These are phyloP conservation scores for Neurospora cerealis DNA, from an alignment of 495 filamentous ascomycete genomes.

Conservation along the genomic window DNA sequence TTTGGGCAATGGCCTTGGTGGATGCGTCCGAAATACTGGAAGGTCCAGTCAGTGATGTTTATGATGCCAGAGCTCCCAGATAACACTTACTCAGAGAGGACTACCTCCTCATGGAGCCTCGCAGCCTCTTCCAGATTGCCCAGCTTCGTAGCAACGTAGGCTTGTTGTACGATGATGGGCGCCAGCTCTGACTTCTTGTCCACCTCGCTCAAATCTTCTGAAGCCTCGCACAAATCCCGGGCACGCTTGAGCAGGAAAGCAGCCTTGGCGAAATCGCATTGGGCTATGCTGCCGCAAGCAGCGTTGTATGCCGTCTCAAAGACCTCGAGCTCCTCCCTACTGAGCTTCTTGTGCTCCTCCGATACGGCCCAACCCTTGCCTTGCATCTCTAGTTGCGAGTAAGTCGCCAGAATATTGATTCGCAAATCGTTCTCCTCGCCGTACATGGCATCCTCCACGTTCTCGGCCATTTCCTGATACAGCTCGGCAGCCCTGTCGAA, in stretches of 20 bases:
- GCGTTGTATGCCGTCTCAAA: conserved; percentile 94
- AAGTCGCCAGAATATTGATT: conserved; percentile 73
- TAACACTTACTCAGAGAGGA: conserved; percentile 27
- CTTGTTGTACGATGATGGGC: conserved; percentile 78
- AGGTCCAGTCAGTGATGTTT: conserved; percentile 11
- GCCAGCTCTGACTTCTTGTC: conserved; percentile 76
- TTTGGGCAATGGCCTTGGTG: conserved; percentile 65
- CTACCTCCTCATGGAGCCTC: conserved; percentile 51
- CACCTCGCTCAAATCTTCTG: conserved; percentile 72
- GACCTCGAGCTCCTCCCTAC: conserved; percentile 69
- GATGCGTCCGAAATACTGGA: conserved; percentile 67
- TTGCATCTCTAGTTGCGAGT: conserved; percentile 83
- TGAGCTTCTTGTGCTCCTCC: conserved; percentile 40
- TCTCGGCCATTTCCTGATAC: conserved; percentile 52
- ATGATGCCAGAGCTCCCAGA: not conserved
- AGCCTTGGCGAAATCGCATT: conserved; percentile 64
- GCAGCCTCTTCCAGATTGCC: conserved; percentile 68
- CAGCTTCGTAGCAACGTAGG: conserved; percentile 64
- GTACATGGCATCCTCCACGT: conserved; percentile 30
- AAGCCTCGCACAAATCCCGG: conserved; percentile 73
- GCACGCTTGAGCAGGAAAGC: conserved; percentile 75
- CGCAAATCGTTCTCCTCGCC: conserved; percentile 77
- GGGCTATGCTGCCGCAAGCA: conserved; percentile 75
- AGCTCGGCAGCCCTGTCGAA: conserved; percentile 62
- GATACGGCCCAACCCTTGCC: conserved; percentile 35